A percentile compares a stretch with the other conserved stretches of the same genome.
These are phyloP conservation scores for Aspergillus jensenii DNA, from an alignment of 2,329 filamentous ascomycete genomes.

Conservation along the genomic window DNA sequence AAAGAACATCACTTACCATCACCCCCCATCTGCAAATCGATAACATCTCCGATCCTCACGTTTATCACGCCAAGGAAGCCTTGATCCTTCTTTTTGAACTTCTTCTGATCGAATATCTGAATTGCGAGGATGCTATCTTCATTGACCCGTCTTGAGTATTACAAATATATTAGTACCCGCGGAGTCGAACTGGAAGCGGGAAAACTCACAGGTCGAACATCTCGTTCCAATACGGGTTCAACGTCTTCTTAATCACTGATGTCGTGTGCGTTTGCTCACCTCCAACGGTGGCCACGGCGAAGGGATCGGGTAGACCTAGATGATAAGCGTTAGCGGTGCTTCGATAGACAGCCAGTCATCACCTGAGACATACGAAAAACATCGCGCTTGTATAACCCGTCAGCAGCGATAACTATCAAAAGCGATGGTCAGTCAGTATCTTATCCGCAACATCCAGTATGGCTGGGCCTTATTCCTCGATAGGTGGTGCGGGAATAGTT, in stretches of 20 bases:
- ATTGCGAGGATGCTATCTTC: constrained; percentile 97
- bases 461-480: not conserved
- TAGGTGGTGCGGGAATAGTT: not conserved
- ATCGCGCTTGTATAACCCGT: constrained; percentile 98
- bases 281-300: constrained; percentile 94
- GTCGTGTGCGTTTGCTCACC: constrained; percentile 99
- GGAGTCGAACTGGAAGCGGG: not conserved
- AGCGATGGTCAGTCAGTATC: constrained; percentile 22
- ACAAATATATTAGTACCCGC: constrained; percentile 13
- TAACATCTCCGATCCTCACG: constrained; percentile 88
- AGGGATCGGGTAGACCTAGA: constrained; percentile 92
- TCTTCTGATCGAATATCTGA: constrained; percentile 99
- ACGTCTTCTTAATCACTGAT: constrained; percentile 90
- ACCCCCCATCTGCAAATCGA: constrained; percentile 83
- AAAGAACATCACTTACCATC: constrained; percentile 66
- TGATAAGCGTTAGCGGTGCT: constrained; percentile 14
- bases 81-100: constrained; percentile 99
- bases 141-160: constrained; percentile 67
- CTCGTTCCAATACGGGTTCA: constrained; percentile 99
- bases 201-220: constrained; percentile 87
- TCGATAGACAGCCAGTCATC: constrained; percentile 2
- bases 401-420: constrained; percentile 85
- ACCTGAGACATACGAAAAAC: constrained; percentile 77
- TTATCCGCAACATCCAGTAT: not conserved
- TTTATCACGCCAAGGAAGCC: constrained; percentile 98